phyloP scores from a whole-genome alignment of 129 eudicot genomes.

The Cynara cardunculus region DNA sequence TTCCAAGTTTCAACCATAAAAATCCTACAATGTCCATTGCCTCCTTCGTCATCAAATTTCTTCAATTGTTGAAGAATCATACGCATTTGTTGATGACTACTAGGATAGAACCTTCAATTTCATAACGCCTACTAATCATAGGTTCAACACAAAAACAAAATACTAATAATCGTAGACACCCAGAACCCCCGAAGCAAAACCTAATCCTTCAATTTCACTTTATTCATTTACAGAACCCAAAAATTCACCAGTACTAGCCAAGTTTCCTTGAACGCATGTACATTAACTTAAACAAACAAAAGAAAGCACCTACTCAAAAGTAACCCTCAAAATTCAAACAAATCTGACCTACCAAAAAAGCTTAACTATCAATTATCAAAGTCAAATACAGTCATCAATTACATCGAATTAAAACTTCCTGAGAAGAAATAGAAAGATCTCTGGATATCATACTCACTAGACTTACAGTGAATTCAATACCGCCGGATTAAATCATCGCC shows the following conservation, averaged over 20 bases:
- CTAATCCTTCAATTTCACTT: constrained; percentile 7
- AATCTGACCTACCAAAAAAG: constrained; percentile 16
- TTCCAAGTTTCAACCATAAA: not conserved
- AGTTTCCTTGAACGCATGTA: not conserved
- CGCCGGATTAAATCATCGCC: constrained; percentile 19
- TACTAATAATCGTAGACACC: not conserved
- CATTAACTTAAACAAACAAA: not conserved
- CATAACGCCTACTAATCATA: not conserved
- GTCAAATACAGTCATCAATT: constrained; percentile 18
- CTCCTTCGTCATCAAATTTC: not conserved
- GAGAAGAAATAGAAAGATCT: constrained; percentile 8
- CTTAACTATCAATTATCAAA: not conserved
- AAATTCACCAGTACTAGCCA: not conserved
- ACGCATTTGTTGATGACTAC: not conserved
- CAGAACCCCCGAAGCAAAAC: not conserved
- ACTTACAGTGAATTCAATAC: constrained; percentile 1
- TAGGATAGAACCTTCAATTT: constrained; percentile 2
- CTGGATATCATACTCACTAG: not conserved
- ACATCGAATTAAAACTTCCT: not conserved
- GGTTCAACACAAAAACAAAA: not conserved
- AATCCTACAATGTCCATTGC: not conserved
- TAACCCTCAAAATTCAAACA: constrained; percentile 10
- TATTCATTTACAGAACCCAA: not conserved
- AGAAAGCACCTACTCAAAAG: not conserved
- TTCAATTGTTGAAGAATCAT: not conserved